Base-by-base conservation (phyloP, 2,329 filamentous ascomycete species). In the Falciphora oryzae region DNA sequence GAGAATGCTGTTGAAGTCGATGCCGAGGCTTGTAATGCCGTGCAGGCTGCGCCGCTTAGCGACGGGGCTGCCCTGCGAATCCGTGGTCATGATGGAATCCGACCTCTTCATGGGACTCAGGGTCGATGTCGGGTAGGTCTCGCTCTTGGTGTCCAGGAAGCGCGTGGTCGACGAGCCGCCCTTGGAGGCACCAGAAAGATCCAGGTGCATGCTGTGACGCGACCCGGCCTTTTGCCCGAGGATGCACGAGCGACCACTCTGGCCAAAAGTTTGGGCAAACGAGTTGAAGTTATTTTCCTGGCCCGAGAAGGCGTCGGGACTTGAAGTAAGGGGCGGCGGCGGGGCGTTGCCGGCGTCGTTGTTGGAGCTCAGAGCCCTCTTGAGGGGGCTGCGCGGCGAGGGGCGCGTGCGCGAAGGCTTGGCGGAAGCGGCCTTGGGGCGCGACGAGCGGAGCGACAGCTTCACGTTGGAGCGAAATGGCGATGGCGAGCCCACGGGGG, bases 41-140 rank as follows among this genome's bases (percentile, higher is more conserved):
- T 97, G 92, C 70, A 96, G 78, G 76, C 93, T 97, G 71, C 95
- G 87, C 69, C 95, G 86, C 80, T 97, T 97, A 60, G 93, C 91
- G 66, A 94, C 91, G 0, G 95, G 94, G 72, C 91, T 97, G 69
- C 91, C 91, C 65, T 90, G 87, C 83, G 68, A 91, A 71, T 96
- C 93, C 61, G 96, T 79, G 71, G 92, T 92, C 90, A 96, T 94
- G 63, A 89, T 89, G 58, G 91, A 89, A 78, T 98, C 94, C 73
- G 90, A 94, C 70, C 95, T 88, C 82, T 98, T 97, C 70, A 98
- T 79, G 6, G 94, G 93, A 73, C 94, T 97, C 7, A 89, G 88
- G 66, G 87, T 86, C 27, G 84, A 80, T 25, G 85, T 80, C 61
- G 81, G 77, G 60, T 81, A 77, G 62, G 79, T 70, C 68, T 81